These are phyloP conservation scores for Peronospora destructor DNA, from an alignment of 352 stramenopile species.

Conservation along the genomic window DNA sequence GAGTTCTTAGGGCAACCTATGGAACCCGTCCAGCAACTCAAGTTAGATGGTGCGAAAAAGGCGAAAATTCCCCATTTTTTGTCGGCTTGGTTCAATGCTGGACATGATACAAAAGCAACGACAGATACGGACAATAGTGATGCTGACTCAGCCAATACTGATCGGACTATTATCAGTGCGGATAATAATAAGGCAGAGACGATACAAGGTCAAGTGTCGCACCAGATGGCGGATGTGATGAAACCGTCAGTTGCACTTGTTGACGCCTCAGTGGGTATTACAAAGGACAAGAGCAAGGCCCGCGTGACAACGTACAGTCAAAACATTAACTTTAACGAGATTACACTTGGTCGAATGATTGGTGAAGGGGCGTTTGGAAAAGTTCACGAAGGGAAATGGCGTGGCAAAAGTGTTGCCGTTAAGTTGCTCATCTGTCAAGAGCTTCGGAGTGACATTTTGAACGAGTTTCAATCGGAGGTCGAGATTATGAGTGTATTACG, in stretches of 20 bases:
- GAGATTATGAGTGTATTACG: constrained; percentile 80
- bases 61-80: constrained; percentile 70
- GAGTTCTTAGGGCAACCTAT: constrained; percentile 44
- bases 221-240: constrained; percentile 3
- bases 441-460: constrained; percentile 48
- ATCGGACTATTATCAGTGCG: constrained; percentile 22
- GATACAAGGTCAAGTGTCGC: not conserved
- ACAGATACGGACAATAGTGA: constrained; percentile 23
- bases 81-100: constrained; percentile 59
- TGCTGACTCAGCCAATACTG: constrained; percentile 17
- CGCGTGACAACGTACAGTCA: constrained; percentile 32
- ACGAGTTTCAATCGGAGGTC: constrained; percentile 64
- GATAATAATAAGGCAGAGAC: constrained; percentile 14
- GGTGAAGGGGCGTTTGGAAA: constrained; percentile 64
- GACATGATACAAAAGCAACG: constrained; percentile 33
- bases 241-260: constrained; percentile 19
- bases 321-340: constrained; percentile 56
- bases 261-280: not conserved
- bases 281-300: constrained; percentile 25
- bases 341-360: constrained; percentile 53
- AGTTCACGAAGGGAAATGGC: constrained; percentile 64
- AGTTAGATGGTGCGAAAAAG: constrained; percentile 59
- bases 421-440: constrained; percentile 68
- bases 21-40: constrained; percentile 54
- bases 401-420: constrained; percentile 53